Conservation (phyloP, 2,329 filamentous ascomycete species). For the Ophiosphaerella korrae region DNA sequence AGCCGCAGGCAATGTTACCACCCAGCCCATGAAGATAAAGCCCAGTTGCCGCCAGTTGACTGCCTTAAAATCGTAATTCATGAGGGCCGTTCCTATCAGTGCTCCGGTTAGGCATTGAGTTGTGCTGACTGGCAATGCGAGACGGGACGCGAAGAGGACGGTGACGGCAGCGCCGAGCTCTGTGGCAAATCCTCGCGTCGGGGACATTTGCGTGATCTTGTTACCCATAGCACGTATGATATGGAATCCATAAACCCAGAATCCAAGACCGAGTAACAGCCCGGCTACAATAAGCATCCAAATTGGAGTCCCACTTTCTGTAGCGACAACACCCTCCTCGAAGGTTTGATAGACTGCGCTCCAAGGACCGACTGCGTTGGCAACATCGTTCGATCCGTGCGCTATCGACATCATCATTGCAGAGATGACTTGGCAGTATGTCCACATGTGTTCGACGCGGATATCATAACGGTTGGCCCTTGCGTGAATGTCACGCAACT, state of each 20-base stretch:
- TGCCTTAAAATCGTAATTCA: constrained; percentile 70
- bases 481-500: constrained; percentile 42
- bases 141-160: constrained; percentile 74
- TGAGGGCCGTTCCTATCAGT: constrained; percentile 75
- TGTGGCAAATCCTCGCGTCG: constrained; percentile 66
- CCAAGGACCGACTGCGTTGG: constrained; percentile 35
- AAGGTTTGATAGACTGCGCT: constrained; percentile 32
- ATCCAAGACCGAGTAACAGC: constrained; percentile 64
- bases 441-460: constrained; percentile 33
- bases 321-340: constrained; percentile 63
- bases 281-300: constrained; percentile 72
- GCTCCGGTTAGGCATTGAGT: constrained; percentile 73
- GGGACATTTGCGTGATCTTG: constrained; percentile 73
- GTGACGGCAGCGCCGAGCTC: constrained; percentile 78
- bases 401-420: constrained; percentile 47
- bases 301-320: constrained; percentile 68
- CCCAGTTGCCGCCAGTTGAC: constrained; percentile 73
- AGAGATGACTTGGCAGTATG: constrained; percentile 57
- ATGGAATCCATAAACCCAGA: constrained; percentile 42
- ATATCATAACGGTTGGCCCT: constrained; percentile 38
- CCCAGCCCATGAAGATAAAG: constrained; percentile 68
- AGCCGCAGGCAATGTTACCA: constrained; percentile 47
- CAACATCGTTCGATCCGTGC: constrained; percentile 71
- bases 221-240: constrained; percentile 68
- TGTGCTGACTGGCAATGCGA: constrained; percentile 71